Base-by-base conservation (phyloP, 1,139 yeast species). In the Kodamaea sp. region DNA sequence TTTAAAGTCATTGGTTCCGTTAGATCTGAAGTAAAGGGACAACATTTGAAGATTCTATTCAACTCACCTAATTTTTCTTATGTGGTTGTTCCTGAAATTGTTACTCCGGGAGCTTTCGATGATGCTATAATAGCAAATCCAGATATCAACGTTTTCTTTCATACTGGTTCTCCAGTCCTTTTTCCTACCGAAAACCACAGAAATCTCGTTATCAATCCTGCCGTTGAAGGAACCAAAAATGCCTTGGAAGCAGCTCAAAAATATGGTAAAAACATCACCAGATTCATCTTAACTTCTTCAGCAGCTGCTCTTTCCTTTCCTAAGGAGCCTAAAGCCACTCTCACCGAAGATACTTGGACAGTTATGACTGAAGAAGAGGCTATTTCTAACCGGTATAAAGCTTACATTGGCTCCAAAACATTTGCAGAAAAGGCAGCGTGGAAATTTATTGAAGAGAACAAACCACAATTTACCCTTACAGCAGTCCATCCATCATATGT, bases 401-500 rank as follows among this genome's bases (percentile, higher is more conserved):
- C 22, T 7, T 77, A 77, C 54, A 40, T 59, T 37, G 77, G 70
- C 1, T 74, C 81, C 7, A 77, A 77, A 53, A 70, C 64, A 56
- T 63, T 64, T 38, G 77, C 79, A 13, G 83, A 76, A 50, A 51
- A 54, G 38, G 72, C 76, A 1, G 81, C 78, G 1, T 74, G 83
- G 79, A 68, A 73, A 1, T 76, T 73, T 41, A 53, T 70, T 16
- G 47, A 61, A 28, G 42, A 45, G 10, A 48, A 60, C 18, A 57
- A 59, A 4, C 70, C 75, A 9, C 55, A 53, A 15, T 78, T 77
- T 47, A 57, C 57, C 6, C 47, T 78, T 19, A 53, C 70, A 7
- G 62, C 72, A 1, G 66, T 77, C 6, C 67, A 66, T 39, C 82
- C 83, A n/a, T 69, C 67, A 15, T 73, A 60, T 42, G 78, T 75